phyloP scores from a whole-genome alignment of 129 eudicot genomes.

The Arctium lappa region DNA sequence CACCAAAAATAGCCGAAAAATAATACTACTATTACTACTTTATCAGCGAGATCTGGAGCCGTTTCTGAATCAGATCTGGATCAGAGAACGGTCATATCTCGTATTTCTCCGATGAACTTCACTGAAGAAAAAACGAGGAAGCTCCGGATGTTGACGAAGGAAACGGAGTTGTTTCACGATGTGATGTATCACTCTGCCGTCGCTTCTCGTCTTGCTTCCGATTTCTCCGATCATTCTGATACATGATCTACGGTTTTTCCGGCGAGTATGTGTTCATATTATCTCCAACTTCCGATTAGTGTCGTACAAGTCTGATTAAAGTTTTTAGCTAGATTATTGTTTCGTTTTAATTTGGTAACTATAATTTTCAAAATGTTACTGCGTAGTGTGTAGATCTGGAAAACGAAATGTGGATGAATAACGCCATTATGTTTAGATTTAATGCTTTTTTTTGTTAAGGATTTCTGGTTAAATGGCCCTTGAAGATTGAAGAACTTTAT shows the following conservation, averaged over 20 bases:
- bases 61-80: slow-evolving; percentile 20
- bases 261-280: not conserved
- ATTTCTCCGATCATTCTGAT: slow-evolving; percentile 41
- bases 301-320: not conserved
- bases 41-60: not conserved
- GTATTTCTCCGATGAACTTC: slow-evolving; percentile 35
- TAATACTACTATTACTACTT: not conserved
- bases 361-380: slow-evolving; percentile 11
- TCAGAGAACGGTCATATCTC: slow-evolving; percentile 18
- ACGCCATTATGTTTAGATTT: not conserved
- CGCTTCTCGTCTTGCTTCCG: slow-evolving; percentile 82
- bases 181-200: slow-evolving; percentile 90
- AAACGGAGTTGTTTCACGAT: slow-evolving; percentile 53
- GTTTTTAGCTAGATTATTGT: not conserved
- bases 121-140: slow-evolving; percentile 65
- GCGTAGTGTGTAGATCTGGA: slow-evolving; percentile 3
- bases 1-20: not conserved
- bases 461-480: not conserved
- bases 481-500: not conserved
- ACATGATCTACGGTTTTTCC: not conserved
- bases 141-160: slow-evolving; percentile 56
- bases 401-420: slow-evolving; percentile 10
- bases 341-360: not conserved
- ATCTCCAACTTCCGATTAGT: not conserved
- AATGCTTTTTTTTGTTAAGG: not conserved